These are phyloP conservation scores for Neostapfia colusana DNA, from an alignment of 176 grass and related monocot genomes.

Conservation along the genomic window DNA sequence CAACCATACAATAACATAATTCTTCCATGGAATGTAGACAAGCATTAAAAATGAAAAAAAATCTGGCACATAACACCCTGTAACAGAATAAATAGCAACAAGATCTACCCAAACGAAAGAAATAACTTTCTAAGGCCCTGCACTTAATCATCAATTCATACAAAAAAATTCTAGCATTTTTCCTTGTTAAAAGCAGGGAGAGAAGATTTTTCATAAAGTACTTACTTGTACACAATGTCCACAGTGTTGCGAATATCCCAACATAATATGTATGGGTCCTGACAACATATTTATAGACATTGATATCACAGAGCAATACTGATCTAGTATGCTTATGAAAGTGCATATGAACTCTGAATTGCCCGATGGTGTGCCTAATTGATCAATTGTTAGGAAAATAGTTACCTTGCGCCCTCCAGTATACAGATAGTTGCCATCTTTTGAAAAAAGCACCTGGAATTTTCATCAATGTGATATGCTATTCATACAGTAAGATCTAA, in stretches of 20 bases:
- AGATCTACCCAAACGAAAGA: background rate
- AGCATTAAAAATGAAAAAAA: background rate
- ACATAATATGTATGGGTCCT: constrained; percentile 98
- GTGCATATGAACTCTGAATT: constrained; percentile 16
- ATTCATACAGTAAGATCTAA: constrained; percentile 1
- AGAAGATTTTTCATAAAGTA: constrained; percentile 6
- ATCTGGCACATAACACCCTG: background rate
- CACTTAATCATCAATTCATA: background rate
- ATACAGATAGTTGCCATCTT: constrained; percentile 95
- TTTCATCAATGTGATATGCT: constrained; percentile 30
- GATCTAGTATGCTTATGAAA: constrained; percentile 4
- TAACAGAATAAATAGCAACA: background rate
- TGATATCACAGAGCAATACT: background rate
- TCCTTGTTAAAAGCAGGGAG: background rate
- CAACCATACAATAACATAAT: background rate
- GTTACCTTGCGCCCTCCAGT: constrained; percentile 93
- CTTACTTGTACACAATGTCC: constrained; percentile 93
- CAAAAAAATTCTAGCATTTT: background rate
- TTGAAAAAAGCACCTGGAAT: constrained; percentile 82
- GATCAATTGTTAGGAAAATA: constrained; percentile 18
- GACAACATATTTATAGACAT: constrained; percentile 34
- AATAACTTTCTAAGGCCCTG: background rate
- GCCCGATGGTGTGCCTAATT: background rate
- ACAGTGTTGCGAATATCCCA: constrained; percentile 97
- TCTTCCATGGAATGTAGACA: background rate